These are phyloP conservation scores for Chalciporus sphaerocephalus DNA, from an alignment of 768 basidiomycete genomes.

Conservation along the genomic window DNA sequence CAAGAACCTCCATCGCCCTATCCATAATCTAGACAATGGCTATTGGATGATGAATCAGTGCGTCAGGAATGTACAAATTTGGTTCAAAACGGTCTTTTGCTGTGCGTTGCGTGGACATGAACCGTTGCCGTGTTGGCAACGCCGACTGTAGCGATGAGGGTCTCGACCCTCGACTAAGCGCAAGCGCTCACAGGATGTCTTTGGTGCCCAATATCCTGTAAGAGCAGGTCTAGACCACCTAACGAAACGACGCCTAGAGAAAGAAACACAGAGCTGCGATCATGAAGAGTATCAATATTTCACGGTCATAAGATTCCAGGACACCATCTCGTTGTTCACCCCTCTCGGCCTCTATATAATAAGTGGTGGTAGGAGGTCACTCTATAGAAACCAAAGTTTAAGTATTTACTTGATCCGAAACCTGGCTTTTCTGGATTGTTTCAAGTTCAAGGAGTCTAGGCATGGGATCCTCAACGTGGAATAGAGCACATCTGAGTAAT, in stretches of 20 bases:
- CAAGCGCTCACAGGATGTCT: constrained; percentile 1
- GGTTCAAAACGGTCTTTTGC: constrained; percentile 3
- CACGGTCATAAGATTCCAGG: neutral
- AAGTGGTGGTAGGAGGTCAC: neutral
- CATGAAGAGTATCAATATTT: neutral
- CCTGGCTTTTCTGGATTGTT: too few species aligned
- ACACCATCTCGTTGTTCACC: too few species aligned
- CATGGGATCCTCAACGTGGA: too few species aligned
- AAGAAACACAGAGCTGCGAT: neutral
- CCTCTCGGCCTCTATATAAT: neutral
- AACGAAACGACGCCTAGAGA: neutral
- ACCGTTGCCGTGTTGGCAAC: neutral
- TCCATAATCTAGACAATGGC: constrained; percentile 11
- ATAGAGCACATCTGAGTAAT: too few species aligned
- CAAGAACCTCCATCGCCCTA: neutral
- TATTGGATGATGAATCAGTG: neutral
- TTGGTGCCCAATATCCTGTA: neutral
- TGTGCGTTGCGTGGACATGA: neutral
- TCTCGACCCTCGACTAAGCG: constrained; percentile 7
- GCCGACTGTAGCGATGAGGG: neutral
- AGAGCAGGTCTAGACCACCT: constrained; percentile 10
- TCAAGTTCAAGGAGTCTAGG: too few species aligned
- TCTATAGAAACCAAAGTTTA: too few species aligned
- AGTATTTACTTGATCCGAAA: too few species aligned
- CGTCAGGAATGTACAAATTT: neutral